Conservation (phyloP, 129 eudicot species). For the Oenanthe sinensis region DNA sequence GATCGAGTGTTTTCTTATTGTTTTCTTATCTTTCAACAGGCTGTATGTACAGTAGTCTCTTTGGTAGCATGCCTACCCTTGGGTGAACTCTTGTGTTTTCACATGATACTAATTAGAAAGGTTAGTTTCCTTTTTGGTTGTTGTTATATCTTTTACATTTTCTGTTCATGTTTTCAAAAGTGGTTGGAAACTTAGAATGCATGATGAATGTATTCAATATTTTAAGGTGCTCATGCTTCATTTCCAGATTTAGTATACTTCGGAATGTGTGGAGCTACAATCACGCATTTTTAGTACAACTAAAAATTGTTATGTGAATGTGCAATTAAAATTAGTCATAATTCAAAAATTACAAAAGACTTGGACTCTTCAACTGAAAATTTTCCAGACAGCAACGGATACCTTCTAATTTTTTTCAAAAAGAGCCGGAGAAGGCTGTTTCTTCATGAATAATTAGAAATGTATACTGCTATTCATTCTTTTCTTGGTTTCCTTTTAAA, state of each 20-base stretch:
- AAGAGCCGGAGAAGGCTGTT: background rate
- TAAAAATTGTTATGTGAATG: background rate
- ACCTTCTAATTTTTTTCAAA: background rate
- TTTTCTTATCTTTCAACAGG: slow-evolving; percentile 28
- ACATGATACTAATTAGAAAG: slow-evolving; percentile 87
- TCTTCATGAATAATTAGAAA: background rate
- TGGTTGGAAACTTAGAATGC: slow-evolving; percentile 1
- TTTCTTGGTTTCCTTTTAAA: background rate
- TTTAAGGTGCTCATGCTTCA: background rate
- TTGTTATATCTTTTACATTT: background rate
- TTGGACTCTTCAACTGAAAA: background rate
- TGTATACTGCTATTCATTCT: background rate
- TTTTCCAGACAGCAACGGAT: background rate
- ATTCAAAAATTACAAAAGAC: background rate
- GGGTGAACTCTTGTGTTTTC: slow-evolving; percentile 92
- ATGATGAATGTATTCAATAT: background rate
- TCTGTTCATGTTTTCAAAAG: too few species aligned
- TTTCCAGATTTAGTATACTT: background rate
- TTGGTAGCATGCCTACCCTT: slow-evolving; percentile 81
- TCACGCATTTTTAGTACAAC: background rate
- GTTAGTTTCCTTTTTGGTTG: slow-evolving; percentile 23
- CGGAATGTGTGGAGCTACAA: background rate
- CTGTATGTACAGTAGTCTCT: slow-evolving; percentile 76
- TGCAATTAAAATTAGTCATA: background rate
- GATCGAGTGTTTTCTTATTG: background rate